phyloP scores from a whole-genome alignment of 441 rosid species.

The Jatropha multifida region DNA sequence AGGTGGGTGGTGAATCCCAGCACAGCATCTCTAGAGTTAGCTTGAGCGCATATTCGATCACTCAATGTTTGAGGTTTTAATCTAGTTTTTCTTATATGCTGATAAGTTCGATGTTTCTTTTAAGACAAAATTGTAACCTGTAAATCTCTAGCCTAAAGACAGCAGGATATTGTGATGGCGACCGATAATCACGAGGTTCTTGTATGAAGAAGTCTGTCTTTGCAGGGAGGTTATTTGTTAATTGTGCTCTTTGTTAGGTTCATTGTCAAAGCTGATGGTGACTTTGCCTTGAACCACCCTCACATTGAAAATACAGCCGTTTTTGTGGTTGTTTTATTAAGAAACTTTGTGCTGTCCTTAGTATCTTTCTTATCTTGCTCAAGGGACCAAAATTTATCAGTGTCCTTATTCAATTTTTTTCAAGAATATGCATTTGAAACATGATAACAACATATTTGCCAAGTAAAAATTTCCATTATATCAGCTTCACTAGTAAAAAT shows the following conservation, averaged over 20 bases:
- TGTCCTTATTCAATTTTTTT: neutral
- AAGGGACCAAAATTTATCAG: neutral
- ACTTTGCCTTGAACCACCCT: neutral
- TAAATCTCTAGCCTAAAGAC: conserved; percentile 3
- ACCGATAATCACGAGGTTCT: conserved; percentile 4
- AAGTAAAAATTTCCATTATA: no score
- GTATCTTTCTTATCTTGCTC: neutral
- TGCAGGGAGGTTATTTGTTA: neutral
- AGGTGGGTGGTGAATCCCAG: conserved; percentile 33
- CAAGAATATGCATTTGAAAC: no score
- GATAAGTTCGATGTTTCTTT: neutral
- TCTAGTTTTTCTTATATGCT: neutral
- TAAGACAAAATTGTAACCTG: neutral
- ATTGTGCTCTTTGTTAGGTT: neutral
- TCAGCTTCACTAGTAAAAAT: no score
- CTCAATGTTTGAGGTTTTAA: conserved; percentile 9
- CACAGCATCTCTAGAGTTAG: conserved; percentile 19
- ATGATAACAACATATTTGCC: neutral
- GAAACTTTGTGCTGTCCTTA: neutral
- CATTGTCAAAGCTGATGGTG: neutral
- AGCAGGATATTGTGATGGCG: conserved; percentile 6
- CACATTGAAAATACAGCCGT: neutral
- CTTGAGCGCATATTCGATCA: conserved; percentile 30
- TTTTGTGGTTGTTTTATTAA: neutral
- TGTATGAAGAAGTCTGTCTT: neutral